Conservation (phyloP, 169 alveolate genomes). For the Theileria equi region DNA sequence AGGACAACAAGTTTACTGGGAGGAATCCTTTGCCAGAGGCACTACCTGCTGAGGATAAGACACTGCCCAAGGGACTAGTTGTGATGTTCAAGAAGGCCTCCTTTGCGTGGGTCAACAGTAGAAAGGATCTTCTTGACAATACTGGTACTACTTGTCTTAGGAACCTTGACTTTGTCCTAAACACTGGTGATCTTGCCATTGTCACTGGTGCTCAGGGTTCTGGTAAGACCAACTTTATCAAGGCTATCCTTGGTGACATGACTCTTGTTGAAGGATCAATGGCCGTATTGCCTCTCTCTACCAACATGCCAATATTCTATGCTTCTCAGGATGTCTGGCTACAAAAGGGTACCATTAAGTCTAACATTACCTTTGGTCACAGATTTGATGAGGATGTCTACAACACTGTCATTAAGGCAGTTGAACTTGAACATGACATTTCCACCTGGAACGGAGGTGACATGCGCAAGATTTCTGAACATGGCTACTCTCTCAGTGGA, state of each 20-base stretch:
- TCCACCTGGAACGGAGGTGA: slow-evolving; percentile 56
- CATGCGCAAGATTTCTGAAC: slow-evolving; percentile 38
- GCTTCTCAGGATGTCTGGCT: slow-evolving; percentile 61
- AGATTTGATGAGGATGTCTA: slow-evolving; percentile 38
- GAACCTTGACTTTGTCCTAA: slow-evolving; percentile 20
- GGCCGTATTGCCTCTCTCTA: slow-evolving; percentile 57
- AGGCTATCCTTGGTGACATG: slow-evolving; percentile 62
- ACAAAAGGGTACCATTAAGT: slow-evolving; percentile 38
- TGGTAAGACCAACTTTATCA: slow-evolving; percentile 59
- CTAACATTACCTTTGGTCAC: slow-evolving; percentile 45
- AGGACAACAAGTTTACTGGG: slow-evolving; percentile 8
- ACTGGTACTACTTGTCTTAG: neutral
- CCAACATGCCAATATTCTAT: slow-evolving; percentile 59
- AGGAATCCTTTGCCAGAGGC: neutral
- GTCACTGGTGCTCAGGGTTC: slow-evolving; percentile 57
- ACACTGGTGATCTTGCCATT: slow-evolving; percentile 44
- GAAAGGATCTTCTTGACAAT: slow-evolving; percentile 8
- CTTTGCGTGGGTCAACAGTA: slow-evolving; percentile 13
- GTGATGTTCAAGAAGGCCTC: slow-evolving; percentile 44
- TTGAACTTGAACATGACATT: slow-evolving; percentile 46
- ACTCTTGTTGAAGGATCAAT: slow-evolving; percentile 55
- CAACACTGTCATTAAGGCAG: slow-evolving; percentile 9
- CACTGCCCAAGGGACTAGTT: neutral
- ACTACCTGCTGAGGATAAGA: neutral
- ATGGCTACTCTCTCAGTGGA: slow-evolving; percentile 78